Conservation (phyloP, 78 protist species). For the Dictyostelium brefeldianum region DNA sequence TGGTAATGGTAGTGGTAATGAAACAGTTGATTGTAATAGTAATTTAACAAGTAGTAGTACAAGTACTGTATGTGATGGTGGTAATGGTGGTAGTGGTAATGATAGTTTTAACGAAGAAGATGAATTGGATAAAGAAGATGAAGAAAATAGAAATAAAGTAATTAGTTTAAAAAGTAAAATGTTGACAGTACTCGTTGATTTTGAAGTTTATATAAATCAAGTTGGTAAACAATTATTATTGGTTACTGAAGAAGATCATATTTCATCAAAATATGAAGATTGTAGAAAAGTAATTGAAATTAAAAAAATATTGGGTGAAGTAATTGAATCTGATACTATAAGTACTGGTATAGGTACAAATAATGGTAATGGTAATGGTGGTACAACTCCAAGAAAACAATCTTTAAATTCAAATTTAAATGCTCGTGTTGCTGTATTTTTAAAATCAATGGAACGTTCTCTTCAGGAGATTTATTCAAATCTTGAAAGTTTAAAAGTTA, state of each 20-base stretch:
- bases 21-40: slow-evolving; percentile 7
- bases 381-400: slow-evolving; percentile 49
- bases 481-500: slow-evolving; percentile 1
- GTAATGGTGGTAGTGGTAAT: background rate
- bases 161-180: slow-evolving; percentile 29
- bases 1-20: background rate
- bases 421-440: slow-evolving; percentile 43
- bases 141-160: slow-evolving; percentile 37
- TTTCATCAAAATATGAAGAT: slow-evolving; percentile 45
- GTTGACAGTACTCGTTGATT: slow-evolving; percentile 7
- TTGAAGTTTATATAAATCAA: slow-evolving; percentile 3
- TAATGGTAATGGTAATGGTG: too few species aligned
- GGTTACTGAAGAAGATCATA: slow-evolving; percentile 45
- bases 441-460: slow-evolving; percentile 74
- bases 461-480: slow-evolving; percentile 41
- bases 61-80: background rate
- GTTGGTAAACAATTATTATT: slow-evolving; percentile 17
- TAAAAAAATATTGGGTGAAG: slow-evolving; percentile 51
- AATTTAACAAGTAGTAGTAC: slow-evolving; percentile 38
- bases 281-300: slow-evolving; percentile 69
- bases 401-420: background rate
- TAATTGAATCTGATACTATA: slow-evolving; percentile 36
- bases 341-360: background rate
- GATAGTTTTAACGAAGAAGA: background rate
- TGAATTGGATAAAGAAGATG: slow-evolving; percentile 47